Base-by-base conservation (phyloP, 176 grass and related monocot genomes). In the Otatea glauca region DNA sequence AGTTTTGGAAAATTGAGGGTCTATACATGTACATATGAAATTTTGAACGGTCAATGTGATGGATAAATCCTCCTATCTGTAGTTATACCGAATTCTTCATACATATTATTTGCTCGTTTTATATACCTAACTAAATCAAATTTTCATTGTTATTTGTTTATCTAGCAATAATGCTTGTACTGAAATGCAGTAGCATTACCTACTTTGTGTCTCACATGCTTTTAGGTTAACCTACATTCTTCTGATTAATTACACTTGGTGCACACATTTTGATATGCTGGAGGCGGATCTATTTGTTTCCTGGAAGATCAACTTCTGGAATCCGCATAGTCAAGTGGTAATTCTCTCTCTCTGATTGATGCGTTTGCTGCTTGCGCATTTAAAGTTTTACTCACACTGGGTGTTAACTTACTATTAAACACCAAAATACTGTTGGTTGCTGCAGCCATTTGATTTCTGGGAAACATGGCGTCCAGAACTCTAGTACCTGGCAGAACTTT, bases 11-110 rank as follows among this genome's bases (percentile, higher is more conserved):
- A 79, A 64, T 24, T 39, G 39, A 75, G 51, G 23, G 3, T 74
- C 9, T 59, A 24, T 74, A 76, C 53, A 70, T 84, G 85, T 84
- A 87, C 56, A 87, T 55, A 80, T 84, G 76, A 70, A n/a, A 56
- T 69, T 75, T 60, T 87, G 63, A 78, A 64, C 0, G 14, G 38
- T 20, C 65, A 74, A 64, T 42, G 69, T 70, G 75, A 63, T 14
- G 49, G n/a, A 63, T 41, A 86, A 68, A 68, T 86, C 42, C 27
- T 54, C 4, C 5, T 32, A 58, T 83, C 5, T 79, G 49, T 74
- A 78, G 32, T 74, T 60, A 51, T 34, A 17, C 39, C 50, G 58
- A 68, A 25, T 86, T 69, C 38, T 86, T 64, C 48, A 65, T 47
- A 32, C 25, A 27, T 48, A 16, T 27, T 58, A 21, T 49, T 37